Evolutionary conservation across 1,284 basidiomycete species (phyloP), one percentile per base, ranked within the genome.

Genomic region (Naganishia sp.): DNA sequence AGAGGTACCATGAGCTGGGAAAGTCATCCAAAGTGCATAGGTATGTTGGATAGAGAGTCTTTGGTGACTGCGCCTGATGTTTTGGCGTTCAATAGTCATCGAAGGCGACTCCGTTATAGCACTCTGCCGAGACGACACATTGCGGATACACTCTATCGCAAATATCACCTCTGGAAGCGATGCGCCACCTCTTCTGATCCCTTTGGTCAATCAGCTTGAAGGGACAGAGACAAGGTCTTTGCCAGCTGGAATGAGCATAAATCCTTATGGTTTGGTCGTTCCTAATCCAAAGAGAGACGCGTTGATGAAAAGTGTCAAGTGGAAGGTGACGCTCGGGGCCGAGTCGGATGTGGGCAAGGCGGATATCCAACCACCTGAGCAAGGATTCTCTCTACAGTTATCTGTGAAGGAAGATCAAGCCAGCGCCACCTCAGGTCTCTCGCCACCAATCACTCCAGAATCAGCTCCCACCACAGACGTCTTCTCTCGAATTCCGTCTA

Each of bases 1-100:
- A 84, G 93, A 52, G 92, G 92, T 1, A 94, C 92, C 2, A 80
- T 95, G 42, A 86, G 92, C 75, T 95, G 91, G 90, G 82, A 85
- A 0, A 84, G 82, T 53, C 87, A 94, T 80, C 90, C 92, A 0
- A 80, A 87, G 46, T 85, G 87, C 13, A 81, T 94, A 45, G 87
- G 92, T 93, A 72, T 74, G 89, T 70, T 11, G 2, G 25, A 16
- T 1, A 44, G 23, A 53, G 6, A 23, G 21, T 28, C 25, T 52
- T 64, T n/a, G 23, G 10, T 15, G 33, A 33, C 42, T 45, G 10
- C 31, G 55, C 45, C 61, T 65, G 42, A 65, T 67, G 54, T 49
- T 45, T 45, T 48, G 48, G 11, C 15, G 5, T 3, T 56, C 25
- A 9, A n/a, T 72, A 93, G 92, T 86, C 68, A 81, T 93, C 65